Conservation (phyloP, 2,329 filamentous ascomycete genomes). For the Sphaerostilbella broomeana region DNA sequence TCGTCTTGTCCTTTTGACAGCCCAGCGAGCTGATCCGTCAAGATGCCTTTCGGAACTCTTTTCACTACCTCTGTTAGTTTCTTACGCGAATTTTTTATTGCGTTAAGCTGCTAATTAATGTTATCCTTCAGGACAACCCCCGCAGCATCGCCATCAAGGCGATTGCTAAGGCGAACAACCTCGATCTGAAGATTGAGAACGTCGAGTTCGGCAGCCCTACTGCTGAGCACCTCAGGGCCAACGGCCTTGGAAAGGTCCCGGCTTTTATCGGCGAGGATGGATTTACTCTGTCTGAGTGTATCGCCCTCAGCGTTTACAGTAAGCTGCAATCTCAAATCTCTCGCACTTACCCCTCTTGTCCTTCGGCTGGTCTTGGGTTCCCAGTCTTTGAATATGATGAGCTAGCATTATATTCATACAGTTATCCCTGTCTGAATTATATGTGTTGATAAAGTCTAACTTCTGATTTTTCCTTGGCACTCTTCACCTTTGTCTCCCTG, state of each 20-base stretch:
- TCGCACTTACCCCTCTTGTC: conserved; percentile 6
- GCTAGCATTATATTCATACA: conserved; percentile 66
- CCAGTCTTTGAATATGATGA: conserved; percentile 62
- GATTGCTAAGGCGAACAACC: conserved; percentile 94
- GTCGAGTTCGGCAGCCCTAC: conserved; percentile 59
- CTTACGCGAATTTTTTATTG: conserved; percentile 13
- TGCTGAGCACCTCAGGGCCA: conserved; percentile 76
- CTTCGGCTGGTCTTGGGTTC: conserved; percentile 5
- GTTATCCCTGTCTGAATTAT: conserved; percentile 98
- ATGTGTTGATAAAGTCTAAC: conserved; percentile 87
- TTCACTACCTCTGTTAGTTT: conserved; percentile 72
- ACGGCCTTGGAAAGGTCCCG: conserved; percentile 84
- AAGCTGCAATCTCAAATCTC: conserved; percentile 42
- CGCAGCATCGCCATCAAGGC: conserved; percentile 83
- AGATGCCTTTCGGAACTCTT: conserved; percentile 96
- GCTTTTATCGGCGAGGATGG: conserved; percentile 90
- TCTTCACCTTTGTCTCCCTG: conserved; percentile 23
- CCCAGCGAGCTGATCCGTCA: conserved; percentile 37
- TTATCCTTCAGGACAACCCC: conserved; percentile 64
- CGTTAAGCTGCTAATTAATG: conserved; percentile 19
- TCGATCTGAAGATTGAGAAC: conserved; percentile 81
- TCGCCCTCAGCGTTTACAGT: conserved; percentile 98
- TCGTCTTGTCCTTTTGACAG: conserved; percentile 24
- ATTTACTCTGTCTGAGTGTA: conserved; percentile 79
- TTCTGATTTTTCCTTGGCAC: conserved; percentile 57